Base-by-base conservation (phyloP, 768 basidiomycete species). In the Suillus subaureus region DNA sequence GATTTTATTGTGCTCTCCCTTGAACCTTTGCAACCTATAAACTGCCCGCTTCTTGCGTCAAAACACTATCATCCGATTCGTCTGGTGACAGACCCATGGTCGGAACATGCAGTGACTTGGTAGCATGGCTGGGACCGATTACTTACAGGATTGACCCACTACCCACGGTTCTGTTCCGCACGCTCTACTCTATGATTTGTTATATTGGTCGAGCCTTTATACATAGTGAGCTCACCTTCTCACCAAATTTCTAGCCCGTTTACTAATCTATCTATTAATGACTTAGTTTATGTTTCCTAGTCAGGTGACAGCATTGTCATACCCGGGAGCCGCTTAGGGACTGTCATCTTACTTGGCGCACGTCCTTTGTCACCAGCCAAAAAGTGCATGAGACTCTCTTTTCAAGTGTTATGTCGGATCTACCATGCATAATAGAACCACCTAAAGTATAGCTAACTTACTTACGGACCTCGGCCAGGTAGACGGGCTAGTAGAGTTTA, bases 71-170 rank as follows among this genome's bases (percentile, higher is more conserved):
- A 86, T 65, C 84, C 87, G 1, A 84, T 90, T 58, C 80, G 82
- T 61, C 71, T 91, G 37, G 87, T 86, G 43, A 88, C 88, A 2
- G 87, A 91, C 66, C 75, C 87, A 1, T 88, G 81, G 79, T 68
- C 74, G n/a, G 63, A 67, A 49, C 63, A 61, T 23, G 23, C 16
- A 12, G 42, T 65, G 26, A 47, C 51, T 43, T 71, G 67, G 60
- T 61, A 62, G 13, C 2, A 45, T 37, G 55, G n/a, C n/a, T n/a
- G n/a, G 21, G 55, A 37, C 37, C 37, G 37, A 39, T 23, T 7
- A 9, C 23, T 13, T 56, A 23, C n/a, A 4, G 26, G n/a, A 56
- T 37, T 1, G 2, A 39, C 2, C 21, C 23, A 23, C 57, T 40
- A 2, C 2, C n/a, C 37, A 57, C 37, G 56, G 26, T 3, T 23